These are phyloP conservation scores for Tuber aestivum DNA, from an alignment of 495 filamentous ascomycete genomes.

Conservation along the genomic window DNA sequence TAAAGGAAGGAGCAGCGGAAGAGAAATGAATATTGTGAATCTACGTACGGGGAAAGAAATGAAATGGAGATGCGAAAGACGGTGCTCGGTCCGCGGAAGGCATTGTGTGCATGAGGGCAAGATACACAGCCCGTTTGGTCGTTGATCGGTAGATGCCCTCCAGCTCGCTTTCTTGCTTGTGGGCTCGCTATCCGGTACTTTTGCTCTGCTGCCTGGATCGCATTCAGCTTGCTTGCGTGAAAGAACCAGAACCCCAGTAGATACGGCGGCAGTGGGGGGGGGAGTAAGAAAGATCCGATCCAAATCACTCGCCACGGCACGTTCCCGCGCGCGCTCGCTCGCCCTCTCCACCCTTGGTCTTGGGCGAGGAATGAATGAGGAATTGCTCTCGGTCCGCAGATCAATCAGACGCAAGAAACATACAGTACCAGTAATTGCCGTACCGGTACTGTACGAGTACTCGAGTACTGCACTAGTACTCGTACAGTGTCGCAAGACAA, in stretches of 20 bases:
- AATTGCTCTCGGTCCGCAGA: neutral
- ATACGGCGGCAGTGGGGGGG: neutral
- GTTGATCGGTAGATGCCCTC: neutral
- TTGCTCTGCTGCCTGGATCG: neutral
- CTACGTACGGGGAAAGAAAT: neutral
- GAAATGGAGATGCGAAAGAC: neutral
- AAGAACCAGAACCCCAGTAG: neutral
- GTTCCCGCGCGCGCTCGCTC: neutral
- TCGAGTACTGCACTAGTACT: too few relatives aligned
- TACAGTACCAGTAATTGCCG: too few relatives aligned
- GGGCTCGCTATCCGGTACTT: neutral
- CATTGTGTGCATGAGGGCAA: neutral
- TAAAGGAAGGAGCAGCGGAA: neutral
- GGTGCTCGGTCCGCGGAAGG: neutral
- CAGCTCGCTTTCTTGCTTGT: neutral
- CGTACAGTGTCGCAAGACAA: neutral
- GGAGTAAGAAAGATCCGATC: neutral
- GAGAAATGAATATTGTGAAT: neutral
- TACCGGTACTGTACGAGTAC: too few relatives aligned
- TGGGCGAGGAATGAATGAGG: neutral
- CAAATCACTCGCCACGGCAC: neutral
- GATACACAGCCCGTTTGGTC: neutral
- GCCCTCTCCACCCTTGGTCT: neutral
- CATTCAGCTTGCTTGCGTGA: neutral
- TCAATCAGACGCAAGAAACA: neutral